phyloP scores from a whole-genome alignment of 1,284 basidiomycete species.

The Heterobasidion annosum region DNA sequence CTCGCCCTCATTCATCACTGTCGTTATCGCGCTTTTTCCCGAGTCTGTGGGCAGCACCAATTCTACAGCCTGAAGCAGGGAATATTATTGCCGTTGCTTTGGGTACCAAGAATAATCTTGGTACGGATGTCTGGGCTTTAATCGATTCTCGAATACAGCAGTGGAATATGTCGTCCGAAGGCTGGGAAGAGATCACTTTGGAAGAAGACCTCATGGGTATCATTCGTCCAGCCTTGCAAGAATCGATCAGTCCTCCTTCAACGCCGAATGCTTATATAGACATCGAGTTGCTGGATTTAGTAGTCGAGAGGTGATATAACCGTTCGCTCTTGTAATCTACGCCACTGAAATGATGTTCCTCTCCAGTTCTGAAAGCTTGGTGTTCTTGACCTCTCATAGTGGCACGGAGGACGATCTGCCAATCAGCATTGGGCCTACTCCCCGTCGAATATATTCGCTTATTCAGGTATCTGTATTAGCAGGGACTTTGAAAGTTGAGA shows the following conservation, averaged over 20 bases:
- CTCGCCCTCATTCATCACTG: constrained; percentile 41
- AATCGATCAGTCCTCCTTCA: constrained; percentile 27
- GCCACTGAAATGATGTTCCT: not conserved
- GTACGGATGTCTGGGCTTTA: constrained; percentile 53
- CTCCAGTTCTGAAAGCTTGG: constrained; percentile 38
- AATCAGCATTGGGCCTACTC: constrained; percentile 31
- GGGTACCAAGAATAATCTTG: constrained; percentile 28
- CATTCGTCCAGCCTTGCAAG: constrained; percentile 32
- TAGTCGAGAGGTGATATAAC: constrained; percentile 41
- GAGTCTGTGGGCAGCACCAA: constrained; percentile 35
- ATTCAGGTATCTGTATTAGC: constrained; percentile 34
- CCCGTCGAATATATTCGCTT: constrained; percentile 58
- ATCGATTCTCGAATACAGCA: constrained; percentile 58
- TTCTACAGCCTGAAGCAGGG: constrained; percentile 29
- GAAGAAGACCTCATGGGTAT: constrained; percentile 44
- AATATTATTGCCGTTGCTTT: constrained; percentile 55
- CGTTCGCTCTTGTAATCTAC: constrained; percentile 8
- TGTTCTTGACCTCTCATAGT: constrained; percentile 62
- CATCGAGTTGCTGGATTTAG: constrained; percentile 61
- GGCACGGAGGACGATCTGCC: constrained; percentile 37
- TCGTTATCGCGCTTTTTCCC: constrained; percentile 54
- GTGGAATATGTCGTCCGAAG: constrained; percentile 57
- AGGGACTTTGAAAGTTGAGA: constrained; percentile 34
- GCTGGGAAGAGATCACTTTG: constrained; percentile 52
- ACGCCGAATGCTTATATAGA: constrained; percentile 39